Conservation (phyloP, 2,329 filamentous ascomycete genomes). For the Colletotrichum musicola region DNA sequence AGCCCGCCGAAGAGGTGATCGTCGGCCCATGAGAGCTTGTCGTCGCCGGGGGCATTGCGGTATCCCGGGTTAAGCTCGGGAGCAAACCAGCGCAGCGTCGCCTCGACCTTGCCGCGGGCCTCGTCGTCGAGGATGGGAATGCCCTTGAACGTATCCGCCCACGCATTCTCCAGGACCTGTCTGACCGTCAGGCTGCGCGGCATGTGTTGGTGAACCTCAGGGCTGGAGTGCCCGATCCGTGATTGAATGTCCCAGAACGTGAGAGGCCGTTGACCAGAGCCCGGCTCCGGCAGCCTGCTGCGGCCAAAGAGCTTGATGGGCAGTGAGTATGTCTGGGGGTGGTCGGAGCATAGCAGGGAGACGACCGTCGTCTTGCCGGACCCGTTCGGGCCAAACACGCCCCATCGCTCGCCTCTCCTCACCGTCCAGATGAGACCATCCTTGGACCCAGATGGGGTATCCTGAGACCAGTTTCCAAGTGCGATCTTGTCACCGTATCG, state of each 20-base stretch:
- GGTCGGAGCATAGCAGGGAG: constrained; percentile 93
- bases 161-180: constrained; percentile 84
- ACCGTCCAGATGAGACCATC: constrained; percentile 86
- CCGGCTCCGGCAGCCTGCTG: constrained; percentile 80
- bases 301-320: constrained; percentile 89
- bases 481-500: constrained; percentile 82
- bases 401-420: constrained; percentile 87
- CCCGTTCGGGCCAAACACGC: constrained; percentile 92
- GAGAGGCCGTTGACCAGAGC: constrained; percentile 75
- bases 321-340: constrained; percentile 92
- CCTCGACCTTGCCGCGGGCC: constrained; percentile 72
- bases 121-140: constrained; percentile 73
- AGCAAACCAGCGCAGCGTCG: constrained; percentile 81
- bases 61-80: constrained; percentile 76
- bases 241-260: constrained; percentile 94
- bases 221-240: constrained; percentile 91
- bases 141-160: constrained; percentile 87
- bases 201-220: constrained; percentile 94
- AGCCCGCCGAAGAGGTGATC: constrained; percentile 78
- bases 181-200: constrained; percentile 81
- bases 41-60: constrained; percentile 44
- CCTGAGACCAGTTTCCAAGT: constrained; percentile 83
- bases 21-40: constrained; percentile 72
- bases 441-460: constrained; percentile 60
- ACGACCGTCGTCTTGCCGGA: constrained; percentile 97